A percentile compares a stretch with the other conserved stretches of the same genome.
Conservation (phyloP, 208 protist genomes). For the Crithidia acanthocephali region DNA sequence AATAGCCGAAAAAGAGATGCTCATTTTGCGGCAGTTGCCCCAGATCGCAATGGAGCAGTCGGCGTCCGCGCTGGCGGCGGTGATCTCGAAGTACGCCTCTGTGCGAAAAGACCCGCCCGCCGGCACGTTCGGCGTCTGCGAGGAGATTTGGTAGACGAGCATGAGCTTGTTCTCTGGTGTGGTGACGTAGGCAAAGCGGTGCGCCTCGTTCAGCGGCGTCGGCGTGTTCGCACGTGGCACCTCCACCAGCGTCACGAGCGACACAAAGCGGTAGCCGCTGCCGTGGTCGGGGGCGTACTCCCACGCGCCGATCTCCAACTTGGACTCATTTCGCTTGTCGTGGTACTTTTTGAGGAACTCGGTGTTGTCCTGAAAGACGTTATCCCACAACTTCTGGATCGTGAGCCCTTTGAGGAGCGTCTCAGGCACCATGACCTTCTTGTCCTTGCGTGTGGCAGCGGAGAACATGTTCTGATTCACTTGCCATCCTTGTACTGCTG, state of each 20-base stretch:
- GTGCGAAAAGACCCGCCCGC: constrained; percentile 74
- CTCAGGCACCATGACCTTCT: constrained; percentile 69
- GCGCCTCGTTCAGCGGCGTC: constrained; percentile 79
- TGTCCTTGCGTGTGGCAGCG: constrained; percentile 50
- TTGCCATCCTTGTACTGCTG: constrained; percentile 59
- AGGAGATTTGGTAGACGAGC: constrained; percentile 84
- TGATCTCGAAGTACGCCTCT: constrained; percentile 75
- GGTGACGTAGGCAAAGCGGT: constrained; percentile 72
- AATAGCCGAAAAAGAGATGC: constrained; percentile 66
- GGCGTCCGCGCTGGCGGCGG: constrained; percentile 48
- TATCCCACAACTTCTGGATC: constrained; percentile 73
- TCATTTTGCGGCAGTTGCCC: constrained; percentile 82
- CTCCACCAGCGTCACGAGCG: constrained; percentile 64
- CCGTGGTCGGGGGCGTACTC: constrained; percentile 72
- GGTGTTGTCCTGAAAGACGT: constrained; percentile 66
- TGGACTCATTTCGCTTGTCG: constrained; percentile 63
- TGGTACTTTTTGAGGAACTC: constrained; percentile 80
- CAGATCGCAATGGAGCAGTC: constrained; percentile 72
- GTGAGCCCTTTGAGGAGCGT: constrained; percentile 72
- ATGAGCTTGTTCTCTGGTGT: constrained; percentile 46
- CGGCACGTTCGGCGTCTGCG: constrained; percentile 76
- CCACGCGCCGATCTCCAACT: constrained; percentile 69
- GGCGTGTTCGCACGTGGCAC: constrained; percentile 60
- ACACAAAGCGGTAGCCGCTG: constrained; percentile 73
- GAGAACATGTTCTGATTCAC: constrained; percentile 81